Evolutionary conservation across 2,329 filamentous ascomycete genomes (phyloP), one percentile per base, ranked within the genome.

Genomic region (Tolypocladium album): DNA sequence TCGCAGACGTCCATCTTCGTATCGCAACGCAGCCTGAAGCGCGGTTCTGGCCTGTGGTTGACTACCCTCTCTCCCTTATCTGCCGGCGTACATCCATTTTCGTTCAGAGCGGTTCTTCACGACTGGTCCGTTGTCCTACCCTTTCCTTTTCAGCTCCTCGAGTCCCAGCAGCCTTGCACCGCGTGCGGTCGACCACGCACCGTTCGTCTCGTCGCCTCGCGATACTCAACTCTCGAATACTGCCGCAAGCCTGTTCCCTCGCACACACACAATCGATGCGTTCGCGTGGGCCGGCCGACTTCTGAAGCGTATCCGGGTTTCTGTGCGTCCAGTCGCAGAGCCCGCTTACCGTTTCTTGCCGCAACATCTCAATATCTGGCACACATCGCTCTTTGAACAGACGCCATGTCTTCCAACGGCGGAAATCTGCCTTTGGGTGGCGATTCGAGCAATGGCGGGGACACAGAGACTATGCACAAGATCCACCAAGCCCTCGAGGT

Each of bases 401-500:
- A 52, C 55, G 64, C 58, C 66, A 74, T 77, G 75, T 69, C 72
- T 62, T 66, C 71, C 62, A 76, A 75, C 70, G 76, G 74, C 64
- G 67, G 65, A 62, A 63, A 64, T 65, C 60, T 67, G 63, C 60
- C 66, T 61, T 64, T 64, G 66, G 73, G 72, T 64, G 61, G 61
- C 64, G 65, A 69, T 63, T 68, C 70, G 59, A 69, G 67, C 61
- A 73, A 74, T 66, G 72, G 73, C 64, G 71, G 72, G 63, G 73
- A 70, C 64, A 70, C 74, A 62, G 75, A 75, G 40, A 71, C 82
- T 58, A 79, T 91, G 58, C 76, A 83, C 57, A 85, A 83, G 70
- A 94, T 97, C 65, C 85, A 91, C 69, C 84, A 89, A 69, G 94
- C 94, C 47, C 85, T 99, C 66, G 85, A 94, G 67, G 84, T 95